phyloP scores from a whole-genome alignment of 768 basidiomycete genomes.

The Lactarius tabidus region DNA sequence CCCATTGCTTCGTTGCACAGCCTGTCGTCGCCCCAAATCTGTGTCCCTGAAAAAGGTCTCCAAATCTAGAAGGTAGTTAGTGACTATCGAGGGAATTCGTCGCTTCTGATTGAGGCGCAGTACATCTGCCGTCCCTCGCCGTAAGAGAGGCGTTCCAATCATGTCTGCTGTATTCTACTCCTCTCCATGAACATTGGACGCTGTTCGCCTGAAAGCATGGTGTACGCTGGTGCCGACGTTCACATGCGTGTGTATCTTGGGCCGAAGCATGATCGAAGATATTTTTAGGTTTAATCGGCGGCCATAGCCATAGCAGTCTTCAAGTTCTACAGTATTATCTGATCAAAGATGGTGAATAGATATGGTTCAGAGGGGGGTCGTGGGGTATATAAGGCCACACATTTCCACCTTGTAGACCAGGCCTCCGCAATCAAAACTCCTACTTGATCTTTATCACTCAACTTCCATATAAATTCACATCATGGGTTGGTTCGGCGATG shows the following conservation, averaged over 20 bases:
- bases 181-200: neutral
- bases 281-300: neutral
- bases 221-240: too few relatives aligned
- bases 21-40: neutral
- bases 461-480: neutral
- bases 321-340: neutral
- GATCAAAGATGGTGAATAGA: slow-evolving; percentile 1
- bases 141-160: neutral
- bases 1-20: neutral
- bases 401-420: neutral
- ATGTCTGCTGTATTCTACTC: neutral
- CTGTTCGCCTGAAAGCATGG: neutral
- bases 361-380: neutral
- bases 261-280: neutral
- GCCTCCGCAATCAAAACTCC: neutral
- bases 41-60: neutral
- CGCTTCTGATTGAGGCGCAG: neutral
- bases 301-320: neutral
- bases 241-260: too few relatives aligned
- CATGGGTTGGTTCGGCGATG: slow-evolving; percentile 11
- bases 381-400: slow-evolving; percentile 10
- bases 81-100: neutral
- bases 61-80: neutral
- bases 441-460: neutral
- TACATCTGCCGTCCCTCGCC: neutral